Conservation (phyloP, 352 stramenopile genomes). For the Globisporangium radiosum region DNA sequence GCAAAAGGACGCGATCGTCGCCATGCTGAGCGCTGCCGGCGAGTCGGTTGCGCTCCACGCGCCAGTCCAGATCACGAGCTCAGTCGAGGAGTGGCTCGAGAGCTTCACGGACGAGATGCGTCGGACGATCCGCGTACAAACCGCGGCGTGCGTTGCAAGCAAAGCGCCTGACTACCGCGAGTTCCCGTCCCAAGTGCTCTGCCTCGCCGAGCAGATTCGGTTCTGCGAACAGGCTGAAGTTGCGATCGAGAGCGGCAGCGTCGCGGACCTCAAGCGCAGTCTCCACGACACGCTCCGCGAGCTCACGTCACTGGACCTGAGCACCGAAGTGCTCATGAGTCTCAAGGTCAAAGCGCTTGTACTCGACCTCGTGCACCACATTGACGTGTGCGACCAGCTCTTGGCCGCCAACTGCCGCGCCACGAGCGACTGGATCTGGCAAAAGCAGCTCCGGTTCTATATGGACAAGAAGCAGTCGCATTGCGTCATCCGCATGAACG, state of each 20-base stretch:
- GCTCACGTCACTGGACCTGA: constrained; percentile 82
- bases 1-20: constrained; percentile 74
- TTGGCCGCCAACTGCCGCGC: constrained; percentile 51
- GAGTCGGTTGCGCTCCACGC: constrained; percentile 82
- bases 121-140: constrained; percentile 71
- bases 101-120: constrained; percentile 90
- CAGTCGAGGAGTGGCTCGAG: constrained; percentile 93
- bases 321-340: constrained; percentile 80
- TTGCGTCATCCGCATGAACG: constrained; percentile 61
- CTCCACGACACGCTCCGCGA: constrained; percentile 66
- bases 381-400: constrained; percentile 92
- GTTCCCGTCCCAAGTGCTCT: constrained; percentile 90
- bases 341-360: constrained; percentile 94
- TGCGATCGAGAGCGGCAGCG: constrained; percentile 69
- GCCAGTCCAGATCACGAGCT: constrained; percentile 82
- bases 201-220: constrained; percentile 88
- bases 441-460: constrained; percentile 93
- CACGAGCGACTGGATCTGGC: constrained; percentile 82
- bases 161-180: constrained; percentile 82
- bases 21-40: constrained; percentile 78
- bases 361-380: constrained; percentile 93
- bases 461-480: constrained; percentile 44
- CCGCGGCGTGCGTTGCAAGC: constrained; percentile 70
- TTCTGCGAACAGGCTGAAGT: constrained; percentile 87
- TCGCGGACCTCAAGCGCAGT: constrained; percentile 61